These are phyloP conservation scores for Coemansia sp. DNA, from an alignment of 192 early-diverging fungal genomes.

Conservation along the genomic window DNA sequence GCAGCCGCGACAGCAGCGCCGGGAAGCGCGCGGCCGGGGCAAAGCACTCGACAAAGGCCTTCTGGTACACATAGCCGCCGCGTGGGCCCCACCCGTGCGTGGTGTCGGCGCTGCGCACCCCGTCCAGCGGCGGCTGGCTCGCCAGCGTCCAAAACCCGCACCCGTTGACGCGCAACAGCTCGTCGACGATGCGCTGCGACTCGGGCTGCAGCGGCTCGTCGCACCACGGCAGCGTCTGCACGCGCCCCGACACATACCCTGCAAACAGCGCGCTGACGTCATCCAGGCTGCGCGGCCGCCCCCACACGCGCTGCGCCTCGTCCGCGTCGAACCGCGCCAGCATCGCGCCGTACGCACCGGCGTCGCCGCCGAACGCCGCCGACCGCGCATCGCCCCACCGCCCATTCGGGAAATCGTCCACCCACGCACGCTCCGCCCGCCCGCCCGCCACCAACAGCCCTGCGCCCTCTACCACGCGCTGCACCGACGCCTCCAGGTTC, in stretches of 20 bases:
- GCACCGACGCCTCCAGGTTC: conserved; percentile 84
- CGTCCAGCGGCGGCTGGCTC: conserved; percentile 95
- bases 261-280: conserved; percentile 80
- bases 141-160: conserved; percentile 91
- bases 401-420: conserved; percentile 96
- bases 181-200: conserved; percentile 68
- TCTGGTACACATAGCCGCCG: conserved; percentile 96
- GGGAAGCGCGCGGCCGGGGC: conserved; percentile 68
- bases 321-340: conserved; percentile 70
- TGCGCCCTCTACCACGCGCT: conserved; percentile 78
- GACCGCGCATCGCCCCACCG: conserved; percentile 98
- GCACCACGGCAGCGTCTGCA: conserved; percentile 88
- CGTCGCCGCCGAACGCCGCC: conserved; percentile 73
- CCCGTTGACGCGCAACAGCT: conserved; percentile 69
- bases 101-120: conserved; percentile 68
- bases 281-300: conserved; percentile 56
- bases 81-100: conserved; percentile 95
- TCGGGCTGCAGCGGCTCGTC: conserved; percentile 74
- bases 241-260: conserved; percentile 70
- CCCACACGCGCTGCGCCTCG: conserved; percentile 75
- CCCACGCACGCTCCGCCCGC: conserved; percentile 45
- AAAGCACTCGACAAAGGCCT: conserved; percentile 98
- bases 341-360: conserved; percentile 81
- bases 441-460: conserved; percentile 15
- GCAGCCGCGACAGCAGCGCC: conserved; percentile 70